Evolutionary conservation across 768 basidiomycete species (phyloP).

Genomic region (Lactifluus pinguis): DNA sequence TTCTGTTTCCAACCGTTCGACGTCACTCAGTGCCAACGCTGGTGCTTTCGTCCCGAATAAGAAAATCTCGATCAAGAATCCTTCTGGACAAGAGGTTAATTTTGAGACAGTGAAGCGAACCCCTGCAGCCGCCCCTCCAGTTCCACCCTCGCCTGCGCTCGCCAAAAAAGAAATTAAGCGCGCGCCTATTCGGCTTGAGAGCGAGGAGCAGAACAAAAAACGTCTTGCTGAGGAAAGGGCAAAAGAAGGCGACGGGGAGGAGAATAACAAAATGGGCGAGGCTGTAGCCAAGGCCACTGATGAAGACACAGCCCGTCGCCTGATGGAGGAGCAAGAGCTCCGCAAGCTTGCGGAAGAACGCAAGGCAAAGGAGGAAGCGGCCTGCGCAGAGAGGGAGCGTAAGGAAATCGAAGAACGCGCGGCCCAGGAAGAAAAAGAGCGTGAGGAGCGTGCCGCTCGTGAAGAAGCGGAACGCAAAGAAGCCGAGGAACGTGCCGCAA

Average conservation of each 20-base stretch:
- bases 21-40: constrained; percentile 51
- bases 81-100: constrained; percentile 52
- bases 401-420: constrained; percentile 23
- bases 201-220: constrained; percentile 44
- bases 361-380: constrained; percentile 34
- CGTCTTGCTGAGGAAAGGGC: constrained; percentile 39
- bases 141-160: constrained; percentile 17
- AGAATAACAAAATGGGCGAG: constrained; percentile 31
- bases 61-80: constrained; percentile 24
- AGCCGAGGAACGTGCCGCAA: constrained; percentile 30
- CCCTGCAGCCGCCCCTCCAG: constrained; percentile 31
- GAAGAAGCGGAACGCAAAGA: constrained; percentile 35
- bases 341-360: constrained; percentile 30
- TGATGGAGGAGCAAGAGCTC: constrained; percentile 24
- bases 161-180: constrained; percentile 20
- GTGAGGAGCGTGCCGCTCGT: constrained; percentile 27
- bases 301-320: constrained; percentile 22
- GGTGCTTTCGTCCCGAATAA: constrained; percentile 53
- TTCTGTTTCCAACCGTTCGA: constrained; percentile 33
- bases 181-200: constrained; percentile 53
- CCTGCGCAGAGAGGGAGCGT: constrained; percentile 29
- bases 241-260: constrained; percentile 39
- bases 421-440: constrained; percentile 23
- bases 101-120: constrained; percentile 47
- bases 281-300: constrained; percentile 22